Evolutionary conservation across 2,329 filamentous ascomycete genomes (phyloP).

Genomic region (Phaeoacremonium minimum): DNA sequence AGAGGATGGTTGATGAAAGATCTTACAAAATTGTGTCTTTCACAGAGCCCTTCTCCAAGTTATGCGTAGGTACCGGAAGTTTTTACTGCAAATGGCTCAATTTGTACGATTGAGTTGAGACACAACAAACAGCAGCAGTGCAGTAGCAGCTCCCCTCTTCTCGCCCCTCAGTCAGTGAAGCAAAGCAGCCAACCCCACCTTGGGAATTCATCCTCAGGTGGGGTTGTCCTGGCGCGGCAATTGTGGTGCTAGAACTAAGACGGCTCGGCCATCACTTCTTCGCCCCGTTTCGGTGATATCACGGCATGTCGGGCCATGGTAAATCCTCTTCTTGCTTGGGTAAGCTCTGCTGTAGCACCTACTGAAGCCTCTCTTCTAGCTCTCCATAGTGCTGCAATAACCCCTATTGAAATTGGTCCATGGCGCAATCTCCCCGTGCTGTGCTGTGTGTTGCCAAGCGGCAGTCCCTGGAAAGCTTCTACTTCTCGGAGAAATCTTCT

Average conservation of each 20-base stretch:
- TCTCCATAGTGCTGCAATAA: not conserved
- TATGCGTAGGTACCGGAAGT: not conserved
- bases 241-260: no score
- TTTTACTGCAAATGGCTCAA: not conserved
- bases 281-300: constrained; percentile 14
- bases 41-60: no score
- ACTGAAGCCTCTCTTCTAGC: not conserved
- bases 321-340: no score
- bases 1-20: not conserved
- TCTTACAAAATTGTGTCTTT: not conserved
- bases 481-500: not conserved
- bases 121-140: not conserved
- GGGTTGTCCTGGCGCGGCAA: not conserved
- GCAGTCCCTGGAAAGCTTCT: not conserved
- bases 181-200: not conserved
- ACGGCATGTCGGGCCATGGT: no score
- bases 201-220: not conserved
- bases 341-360: not conserved
- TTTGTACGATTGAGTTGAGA: not conserved
- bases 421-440: not conserved
- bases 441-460: not conserved
- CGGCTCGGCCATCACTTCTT: no score
- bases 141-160: not conserved
- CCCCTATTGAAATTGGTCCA: not conserved
- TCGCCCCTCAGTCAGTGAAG: no score